Base-by-base conservation (phyloP, 2,329 filamentous ascomycete genomes). In the Fusarium tjaetaba region DNA sequence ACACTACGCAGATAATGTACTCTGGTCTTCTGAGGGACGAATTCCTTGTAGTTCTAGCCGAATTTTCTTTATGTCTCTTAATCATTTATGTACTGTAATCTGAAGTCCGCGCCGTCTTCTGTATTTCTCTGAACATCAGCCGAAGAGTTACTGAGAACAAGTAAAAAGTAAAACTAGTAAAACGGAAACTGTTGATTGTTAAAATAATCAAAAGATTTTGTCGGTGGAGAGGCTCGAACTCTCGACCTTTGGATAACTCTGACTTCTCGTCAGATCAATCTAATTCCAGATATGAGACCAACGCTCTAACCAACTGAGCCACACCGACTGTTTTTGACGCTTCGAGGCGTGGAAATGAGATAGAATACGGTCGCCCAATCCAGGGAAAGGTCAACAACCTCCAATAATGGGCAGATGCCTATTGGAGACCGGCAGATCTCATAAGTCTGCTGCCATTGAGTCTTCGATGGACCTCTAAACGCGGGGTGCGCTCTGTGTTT, bases 291-390 rank as follows among this genome's bases (percentile, higher is more conserved):
- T 77, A 77, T 77, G 76, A 77, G 76, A 77, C 76, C 76, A 77
- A 77, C 76, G 76, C 76, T 77, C 76, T 77, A 77, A 72, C 76
- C 76, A 77, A 75, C 76, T 77, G 76, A 77, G 76, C 76, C 74
- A 78, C 71, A 73, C 76, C 71, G 70, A 78, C 76, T 34, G 42
- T 28, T 57, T 69, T 63, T 36, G 65, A 74, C 74, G 68, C 11
- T 45, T 13, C 18, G 18, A 24, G 22, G 7, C 11, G 7, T 9
- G 4, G 22, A 62, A 68, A 51, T n/a, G 2, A 9, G 20, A 2
- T 7, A 62, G 15, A 77, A 66, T 45, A 56, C 42, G 20, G 2
- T 15, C 10, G 0, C 2, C 20, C 16, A 2, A 24, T 11, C 0
- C 2, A 18, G 18, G 11, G 28, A 26, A n/a, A 4, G 4, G 15